phyloP scores from a whole-genome alignment of 352 stramenopile species.

The Phytopythium chamaehyphon region DNA sequence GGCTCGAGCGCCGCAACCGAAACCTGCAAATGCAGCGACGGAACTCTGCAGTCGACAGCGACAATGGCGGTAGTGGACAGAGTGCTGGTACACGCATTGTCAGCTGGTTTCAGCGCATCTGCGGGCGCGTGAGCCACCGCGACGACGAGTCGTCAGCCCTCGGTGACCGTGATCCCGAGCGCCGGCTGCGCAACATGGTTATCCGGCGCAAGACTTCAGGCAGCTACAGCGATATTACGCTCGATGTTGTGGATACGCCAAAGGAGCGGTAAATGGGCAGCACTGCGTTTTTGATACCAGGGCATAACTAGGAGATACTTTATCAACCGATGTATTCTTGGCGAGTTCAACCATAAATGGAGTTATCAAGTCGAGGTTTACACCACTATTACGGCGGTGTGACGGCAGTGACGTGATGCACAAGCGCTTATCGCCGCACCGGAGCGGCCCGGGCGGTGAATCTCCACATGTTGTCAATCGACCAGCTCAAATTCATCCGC shows the following conservation, averaged over 20 bases:
- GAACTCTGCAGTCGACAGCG: slow-evolving; percentile 42
- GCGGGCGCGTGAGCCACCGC: slow-evolving; percentile 13
- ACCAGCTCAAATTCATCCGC: slow-evolving; percentile 37
- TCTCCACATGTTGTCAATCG: slow-evolving; percentile 5
- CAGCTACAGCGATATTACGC: slow-evolving; percentile 76
- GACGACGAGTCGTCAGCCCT: slow-evolving; percentile 23
- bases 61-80: slow-evolving; percentile 13
- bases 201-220: slow-evolving; percentile 62
- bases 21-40: slow-evolving; percentile 28
- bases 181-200: slow-evolving; percentile 57
- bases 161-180: slow-evolving; percentile 63
- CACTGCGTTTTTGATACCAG: too few species aligned
- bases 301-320: too few species aligned
- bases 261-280: slow-evolving; percentile 21
- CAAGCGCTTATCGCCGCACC: slow-evolving; percentile 14
- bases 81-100: slow-evolving; percentile 32
- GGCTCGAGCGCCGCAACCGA: slow-evolving; percentile 52
- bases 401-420: slow-evolving; percentile 8
- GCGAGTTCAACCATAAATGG: neutral
- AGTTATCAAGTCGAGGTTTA: too few species aligned
- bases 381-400: too few species aligned
- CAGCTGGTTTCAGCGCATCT: slow-evolving; percentile 39
- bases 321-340: neutral
- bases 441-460: neutral
- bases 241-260: slow-evolving; percentile 68